Conservation (phyloP, 169 alveolate species). For the Eimeria brunetti region DNA sequence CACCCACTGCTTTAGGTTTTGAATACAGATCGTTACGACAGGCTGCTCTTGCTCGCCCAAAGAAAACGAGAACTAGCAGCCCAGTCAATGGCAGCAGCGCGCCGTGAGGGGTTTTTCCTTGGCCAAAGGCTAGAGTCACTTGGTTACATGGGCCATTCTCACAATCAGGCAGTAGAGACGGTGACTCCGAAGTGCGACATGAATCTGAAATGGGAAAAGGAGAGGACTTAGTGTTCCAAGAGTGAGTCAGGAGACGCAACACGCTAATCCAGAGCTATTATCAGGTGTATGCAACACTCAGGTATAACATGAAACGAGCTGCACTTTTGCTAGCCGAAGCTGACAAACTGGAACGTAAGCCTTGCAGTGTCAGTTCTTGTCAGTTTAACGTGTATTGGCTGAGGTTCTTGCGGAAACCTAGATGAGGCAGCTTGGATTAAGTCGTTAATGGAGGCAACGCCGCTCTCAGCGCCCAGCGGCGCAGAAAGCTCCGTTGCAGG, state of each 20-base stretch:
- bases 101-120: constrained; percentile 24
- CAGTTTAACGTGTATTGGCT: neutral
- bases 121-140: neutral
- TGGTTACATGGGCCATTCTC: neutral
- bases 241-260: neutral
- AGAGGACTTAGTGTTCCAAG: neutral
- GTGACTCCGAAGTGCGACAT: neutral
- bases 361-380: neutral
- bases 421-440: constrained; percentile 70
- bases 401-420: neutral
- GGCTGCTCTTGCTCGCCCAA: constrained; percentile 49
- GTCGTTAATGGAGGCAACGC: constrained; percentile 60
- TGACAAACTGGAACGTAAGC: constrained; percentile 62
- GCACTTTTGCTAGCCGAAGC: constrained; percentile 72
- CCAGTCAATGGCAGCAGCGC: constrained; percentile 70
- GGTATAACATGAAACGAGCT: constrained; percentile 70
- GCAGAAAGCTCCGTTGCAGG: constrained; percentile 67
- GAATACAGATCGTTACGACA: constrained; percentile 80
- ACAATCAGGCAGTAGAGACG: constrained; percentile 15
- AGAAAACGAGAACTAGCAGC: constrained; percentile 65
- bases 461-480: constrained; percentile 26
- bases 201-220: neutral
- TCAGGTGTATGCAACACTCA: neutral
- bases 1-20: constrained; percentile 39
- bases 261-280: too few species aligned